Evolutionary conservation across 2,329 filamentous ascomycete genomes (phyloP).

Genomic region (Herpotrichia juniperi): DNA sequence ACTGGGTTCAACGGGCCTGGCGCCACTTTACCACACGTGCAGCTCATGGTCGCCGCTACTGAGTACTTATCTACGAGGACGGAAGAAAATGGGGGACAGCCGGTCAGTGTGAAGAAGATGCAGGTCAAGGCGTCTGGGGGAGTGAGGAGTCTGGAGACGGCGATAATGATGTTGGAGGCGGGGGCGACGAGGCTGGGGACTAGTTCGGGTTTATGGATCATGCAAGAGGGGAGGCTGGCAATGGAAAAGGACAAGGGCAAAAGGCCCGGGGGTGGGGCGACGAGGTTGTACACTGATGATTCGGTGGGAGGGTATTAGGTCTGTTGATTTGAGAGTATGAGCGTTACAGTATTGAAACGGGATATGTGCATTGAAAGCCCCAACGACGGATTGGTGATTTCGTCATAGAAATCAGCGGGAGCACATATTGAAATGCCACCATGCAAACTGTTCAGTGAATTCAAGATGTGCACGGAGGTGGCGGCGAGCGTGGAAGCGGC

Average conservation of each 20-base stretch:
- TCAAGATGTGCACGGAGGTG: too few relatives aligned
- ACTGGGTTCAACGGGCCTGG: slow-evolving; percentile 65
- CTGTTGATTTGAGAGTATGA: background rate
- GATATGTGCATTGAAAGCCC: slow-evolving; percentile 4
- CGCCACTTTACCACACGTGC: slow-evolving; percentile 59
- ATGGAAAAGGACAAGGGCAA: slow-evolving; percentile 15
- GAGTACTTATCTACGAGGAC: slow-evolving; percentile 48
- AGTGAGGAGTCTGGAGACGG: slow-evolving; percentile 57
- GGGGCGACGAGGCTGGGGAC: slow-evolving; percentile 64
- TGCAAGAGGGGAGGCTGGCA: slow-evolving; percentile 50
- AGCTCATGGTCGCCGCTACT: slow-evolving; percentile 59
- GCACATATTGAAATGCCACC: too few relatives aligned
- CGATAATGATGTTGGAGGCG: slow-evolving; percentile 60
- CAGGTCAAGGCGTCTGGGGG: slow-evolving; percentile 66
- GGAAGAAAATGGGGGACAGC: slow-evolving; percentile 22
- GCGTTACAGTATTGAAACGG: background rate
- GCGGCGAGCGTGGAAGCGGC: too few relatives aligned
- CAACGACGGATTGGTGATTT: too few relatives aligned
- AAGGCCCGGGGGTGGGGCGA: slow-evolving; percentile 27
- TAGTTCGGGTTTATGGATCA: slow-evolving; percentile 62
- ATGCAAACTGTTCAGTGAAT: too few relatives aligned
- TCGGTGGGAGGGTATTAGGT: slow-evolving; percentile 24
- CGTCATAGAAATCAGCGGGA: too few relatives aligned
- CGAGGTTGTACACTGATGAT: slow-evolving; percentile 46
- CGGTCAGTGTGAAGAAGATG: slow-evolving; percentile 43